These are phyloP conservation scores for Dictyostelium intermedium DNA, from an alignment of 78 protist species.

Conservation along the genomic window DNA sequence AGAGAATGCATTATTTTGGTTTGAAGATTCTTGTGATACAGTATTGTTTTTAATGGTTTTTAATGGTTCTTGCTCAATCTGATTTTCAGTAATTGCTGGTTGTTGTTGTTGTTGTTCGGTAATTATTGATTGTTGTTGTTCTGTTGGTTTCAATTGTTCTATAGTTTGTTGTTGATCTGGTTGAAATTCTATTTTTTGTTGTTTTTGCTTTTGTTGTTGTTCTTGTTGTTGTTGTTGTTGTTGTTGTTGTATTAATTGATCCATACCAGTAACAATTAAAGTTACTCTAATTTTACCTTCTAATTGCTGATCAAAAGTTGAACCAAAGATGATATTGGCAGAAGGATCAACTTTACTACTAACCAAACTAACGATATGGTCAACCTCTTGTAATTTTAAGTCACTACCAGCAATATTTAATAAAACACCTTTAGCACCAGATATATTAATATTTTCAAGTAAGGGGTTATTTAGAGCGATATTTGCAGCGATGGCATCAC, in stretches of 20 bases:
- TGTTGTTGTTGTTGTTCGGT: background rate
- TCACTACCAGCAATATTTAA: slow-evolving; percentile 76
- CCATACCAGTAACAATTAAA: slow-evolving; percentile 84
- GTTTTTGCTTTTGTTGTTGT: background rate
- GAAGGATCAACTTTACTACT: slow-evolving; percentile 64
- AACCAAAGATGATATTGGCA: slow-evolving; percentile 87
- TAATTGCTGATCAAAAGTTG: slow-evolving; percentile 36
- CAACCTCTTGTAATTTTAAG: slow-evolving; percentile 66
- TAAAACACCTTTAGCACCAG: slow-evolving; percentile 84
- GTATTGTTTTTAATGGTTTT: background rate
- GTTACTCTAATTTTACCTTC: slow-evolving; percentile 76
- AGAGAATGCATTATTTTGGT: background rate
- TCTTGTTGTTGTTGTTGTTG: background rate
- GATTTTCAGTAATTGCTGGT: background rate
- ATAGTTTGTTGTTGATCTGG: background rate
- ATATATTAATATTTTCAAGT: slow-evolving; percentile 64
- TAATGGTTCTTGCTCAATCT: background rate
- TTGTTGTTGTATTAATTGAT: background rate
- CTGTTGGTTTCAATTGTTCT: background rate
- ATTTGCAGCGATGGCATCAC: slow-evolving; percentile 71
- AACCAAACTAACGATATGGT: slow-evolving; percentile 71
- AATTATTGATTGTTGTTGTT: background rate
- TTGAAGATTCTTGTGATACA: background rate
- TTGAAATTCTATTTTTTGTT: background rate
- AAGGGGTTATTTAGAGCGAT: slow-evolving; percentile 84